Conservation (phyloP, 352 stramenopile genomes). For the Phytopythium boreale region DNA sequence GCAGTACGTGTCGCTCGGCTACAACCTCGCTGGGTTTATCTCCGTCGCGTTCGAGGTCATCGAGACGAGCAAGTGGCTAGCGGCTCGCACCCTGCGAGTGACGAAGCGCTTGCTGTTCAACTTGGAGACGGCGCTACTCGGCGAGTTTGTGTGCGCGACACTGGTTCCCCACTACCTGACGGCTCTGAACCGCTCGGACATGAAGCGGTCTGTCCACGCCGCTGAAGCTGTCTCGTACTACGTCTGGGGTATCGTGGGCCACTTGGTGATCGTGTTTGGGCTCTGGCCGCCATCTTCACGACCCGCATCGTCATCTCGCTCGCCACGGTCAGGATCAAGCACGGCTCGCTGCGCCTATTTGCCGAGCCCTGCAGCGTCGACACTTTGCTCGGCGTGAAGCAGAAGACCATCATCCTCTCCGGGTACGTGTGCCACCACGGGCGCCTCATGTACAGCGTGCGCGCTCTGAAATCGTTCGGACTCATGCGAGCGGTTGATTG, state of each 20-base stretch:
- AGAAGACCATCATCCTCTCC: neutral
- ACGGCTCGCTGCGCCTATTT: neutral
- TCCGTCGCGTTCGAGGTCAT: constrained; percentile 20
- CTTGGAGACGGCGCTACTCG: constrained; percentile 17
- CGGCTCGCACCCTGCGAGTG: neutral
- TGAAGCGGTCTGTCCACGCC: constrained; percentile 13
- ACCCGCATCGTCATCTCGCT: constrained; percentile 4
- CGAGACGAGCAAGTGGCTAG: constrained; percentile 10
- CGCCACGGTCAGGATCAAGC: neutral
- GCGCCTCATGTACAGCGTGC: neutral
- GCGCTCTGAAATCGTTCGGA: neutral
- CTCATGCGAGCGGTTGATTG: neutral
- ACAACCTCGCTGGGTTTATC: constrained; percentile 21
- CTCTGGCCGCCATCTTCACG: constrained; percentile 13
- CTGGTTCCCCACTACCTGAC: constrained; percentile 18
- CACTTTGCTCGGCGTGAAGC: neutral
- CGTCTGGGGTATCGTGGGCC: constrained; percentile 22
- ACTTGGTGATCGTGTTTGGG: constrained; percentile 15
- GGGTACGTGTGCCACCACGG: neutral
- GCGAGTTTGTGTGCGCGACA: constrained; percentile 12
- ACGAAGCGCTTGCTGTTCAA: constrained; percentile 18
- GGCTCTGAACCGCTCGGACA: constrained; percentile 12
- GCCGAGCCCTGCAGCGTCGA: constrained; percentile 3
- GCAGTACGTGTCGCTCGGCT: constrained; percentile 29
- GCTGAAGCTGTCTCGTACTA: constrained; percentile 18